These are phyloP conservation scores for Cylindrodendrum hubeiense DNA, from an alignment of 2,329 filamentous ascomycete species.

Conservation along the genomic window DNA sequence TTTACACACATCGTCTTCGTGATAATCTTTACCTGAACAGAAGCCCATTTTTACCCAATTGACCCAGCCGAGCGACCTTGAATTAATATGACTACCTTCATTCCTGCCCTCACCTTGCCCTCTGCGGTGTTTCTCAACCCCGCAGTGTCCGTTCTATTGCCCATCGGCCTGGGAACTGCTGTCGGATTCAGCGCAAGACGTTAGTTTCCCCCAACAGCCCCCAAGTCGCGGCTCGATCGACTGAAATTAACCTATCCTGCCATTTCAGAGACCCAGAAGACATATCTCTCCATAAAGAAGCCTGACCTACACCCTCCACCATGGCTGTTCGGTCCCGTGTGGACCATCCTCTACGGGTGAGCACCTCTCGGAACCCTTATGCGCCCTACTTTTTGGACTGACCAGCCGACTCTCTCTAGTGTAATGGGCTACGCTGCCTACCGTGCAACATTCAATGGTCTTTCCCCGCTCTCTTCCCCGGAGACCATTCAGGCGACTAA, in stretches of 20 bases:
- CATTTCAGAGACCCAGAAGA: slow-evolving; percentile 67
- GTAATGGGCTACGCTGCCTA: slow-evolving; percentile 92
- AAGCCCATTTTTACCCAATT: not conserved
- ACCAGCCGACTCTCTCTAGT: slow-evolving; percentile 37
- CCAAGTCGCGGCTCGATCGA: slow-evolving; percentile 4
- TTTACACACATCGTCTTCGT: not conserved
- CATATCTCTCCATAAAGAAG: slow-evolving; percentile 76
- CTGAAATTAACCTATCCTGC: slow-evolving; percentile 4
- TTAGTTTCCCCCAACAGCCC: slow-evolving; percentile 53
- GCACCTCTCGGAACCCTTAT: slow-evolving; percentile 1
- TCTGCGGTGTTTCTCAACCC: slow-evolving; percentile 77
- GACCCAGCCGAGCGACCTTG: not conserved
- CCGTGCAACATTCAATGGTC: slow-evolving; percentile 76
- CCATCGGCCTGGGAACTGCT: slow-evolving; percentile 78
- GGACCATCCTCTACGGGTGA: slow-evolving; percentile 74
- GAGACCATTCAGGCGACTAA: slow-evolving; percentile 70
- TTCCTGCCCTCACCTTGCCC: slow-evolving; percentile 83
- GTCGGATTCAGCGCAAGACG: slow-evolving; percentile 77
- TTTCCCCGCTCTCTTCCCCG: slow-evolving; percentile 67
- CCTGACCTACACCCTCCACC: slow-evolving; percentile 72
- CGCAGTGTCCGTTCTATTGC: slow-evolving; percentile 80
- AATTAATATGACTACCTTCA: slow-evolving; percentile 79
- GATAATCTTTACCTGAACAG: not conserved
- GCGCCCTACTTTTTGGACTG: not conserved
- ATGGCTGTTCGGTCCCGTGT: slow-evolving; percentile 73